These are phyloP conservation scores for Colletotrichum nymphaeae DNA, from an alignment of 2,329 filamentous ascomycete genomes.

Conservation along the genomic window DNA sequence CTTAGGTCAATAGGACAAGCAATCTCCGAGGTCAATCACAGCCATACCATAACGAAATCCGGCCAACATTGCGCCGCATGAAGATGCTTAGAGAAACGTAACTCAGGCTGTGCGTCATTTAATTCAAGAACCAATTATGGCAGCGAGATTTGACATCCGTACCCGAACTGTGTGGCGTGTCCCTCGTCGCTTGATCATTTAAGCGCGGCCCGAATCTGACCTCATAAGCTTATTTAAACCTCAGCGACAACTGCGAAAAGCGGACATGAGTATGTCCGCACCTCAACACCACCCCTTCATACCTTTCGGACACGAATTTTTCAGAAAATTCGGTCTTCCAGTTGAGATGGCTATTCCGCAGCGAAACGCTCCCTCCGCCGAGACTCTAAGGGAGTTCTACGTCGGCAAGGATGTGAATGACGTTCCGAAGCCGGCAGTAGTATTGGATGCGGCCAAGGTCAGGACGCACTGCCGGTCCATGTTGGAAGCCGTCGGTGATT, in stretches of 20 bases:
- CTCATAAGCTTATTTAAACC: neutral
- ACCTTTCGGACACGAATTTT: no score
- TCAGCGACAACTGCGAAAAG: neutral
- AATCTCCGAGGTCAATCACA: no score
- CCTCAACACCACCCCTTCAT: neutral
- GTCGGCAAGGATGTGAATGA: constrained; percentile 40
- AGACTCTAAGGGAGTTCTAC: constrained; percentile 40
- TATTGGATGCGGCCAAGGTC: constrained; percentile 66
- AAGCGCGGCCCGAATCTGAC: neutral
- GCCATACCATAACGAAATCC: neutral
- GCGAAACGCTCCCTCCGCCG: neutral
- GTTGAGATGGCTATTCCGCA: constrained; percentile 39
- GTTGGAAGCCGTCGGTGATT: constrained; percentile 57
- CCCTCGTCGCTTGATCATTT: neutral
- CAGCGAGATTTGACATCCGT: no score
- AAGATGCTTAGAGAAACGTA: neutral
- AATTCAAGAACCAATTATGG: neutral
- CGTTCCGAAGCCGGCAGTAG: constrained; percentile 64
- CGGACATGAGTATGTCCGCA: neutral
- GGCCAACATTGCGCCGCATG: neutral
- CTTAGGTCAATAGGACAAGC: no score
- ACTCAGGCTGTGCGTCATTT: neutral
- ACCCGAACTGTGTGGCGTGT: neutral
- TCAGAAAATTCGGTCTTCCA: no score
- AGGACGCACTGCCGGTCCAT: constrained; percentile 67